These are phyloP conservation scores for Suhomyces bolitotheri DNA, from an alignment of 1,139 yeast species.

Conservation along the genomic window DNA sequence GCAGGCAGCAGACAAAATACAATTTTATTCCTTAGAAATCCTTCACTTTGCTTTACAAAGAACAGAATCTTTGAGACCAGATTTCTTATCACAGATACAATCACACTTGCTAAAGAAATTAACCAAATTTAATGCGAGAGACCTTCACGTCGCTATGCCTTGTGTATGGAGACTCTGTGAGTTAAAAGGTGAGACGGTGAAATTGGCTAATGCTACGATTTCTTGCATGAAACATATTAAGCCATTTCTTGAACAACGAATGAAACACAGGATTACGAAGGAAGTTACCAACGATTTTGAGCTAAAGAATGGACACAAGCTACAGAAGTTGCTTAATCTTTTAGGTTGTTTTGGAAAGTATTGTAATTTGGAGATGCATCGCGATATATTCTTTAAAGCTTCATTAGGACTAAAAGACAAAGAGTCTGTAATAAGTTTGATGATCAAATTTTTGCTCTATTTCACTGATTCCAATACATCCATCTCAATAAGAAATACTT, in stretches of 20 bases:
- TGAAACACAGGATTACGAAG: slow-evolving; percentile 17
- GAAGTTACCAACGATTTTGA: background rate
- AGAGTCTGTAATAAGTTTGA: slow-evolving; percentile 56
- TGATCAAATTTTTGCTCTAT: slow-evolving; percentile 55
- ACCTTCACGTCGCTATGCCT: slow-evolving; percentile 69
- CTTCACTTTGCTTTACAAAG: slow-evolving; percentile 51
- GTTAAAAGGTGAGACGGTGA: slow-evolving; percentile 45
- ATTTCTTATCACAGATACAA: slow-evolving; percentile 54
- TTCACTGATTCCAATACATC: slow-evolving; percentile 41
- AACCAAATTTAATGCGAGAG: slow-evolving; percentile 58
- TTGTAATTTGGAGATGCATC: slow-evolving; percentile 55
- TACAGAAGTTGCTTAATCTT: slow-evolving; percentile 59
- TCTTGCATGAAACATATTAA: slow-evolving; percentile 54
- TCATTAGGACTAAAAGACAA: slow-evolving; percentile 45
- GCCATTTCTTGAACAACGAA: slow-evolving; percentile 37
- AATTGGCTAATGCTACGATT: slow-evolving; percentile 59
- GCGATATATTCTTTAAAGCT: slow-evolving; percentile 40
- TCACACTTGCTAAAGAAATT: slow-evolving; percentile 51
- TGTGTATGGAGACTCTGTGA: slow-evolving; percentile 58
- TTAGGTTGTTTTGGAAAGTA: slow-evolving; percentile 70
- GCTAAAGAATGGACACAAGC: slow-evolving; percentile 37
- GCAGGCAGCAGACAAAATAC: slow-evolving; percentile 31
- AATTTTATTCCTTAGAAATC: slow-evolving; percentile 53
- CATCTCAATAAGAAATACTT: slow-evolving; percentile 43
- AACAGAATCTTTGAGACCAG: slow-evolving; percentile 47